Evolutionary conservation across 2,329 filamentous ascomycete species (phyloP), one percentile per base, ranked within the genome.

Genomic region (Zymoseptoria ardabiliae): DNA sequence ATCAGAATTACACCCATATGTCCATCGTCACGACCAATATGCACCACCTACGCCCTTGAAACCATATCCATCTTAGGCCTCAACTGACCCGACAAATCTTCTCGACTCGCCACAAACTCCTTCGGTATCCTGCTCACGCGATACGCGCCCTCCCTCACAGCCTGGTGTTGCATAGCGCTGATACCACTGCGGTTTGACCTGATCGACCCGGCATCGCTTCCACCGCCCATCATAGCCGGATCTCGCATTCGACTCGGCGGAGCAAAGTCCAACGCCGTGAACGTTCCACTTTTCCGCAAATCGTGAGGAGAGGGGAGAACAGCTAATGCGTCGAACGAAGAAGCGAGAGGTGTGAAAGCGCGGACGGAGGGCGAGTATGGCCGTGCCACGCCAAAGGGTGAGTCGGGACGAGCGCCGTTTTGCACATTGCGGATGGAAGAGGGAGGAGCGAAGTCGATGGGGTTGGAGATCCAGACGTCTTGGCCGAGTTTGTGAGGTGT

Each of bases 401-500:
- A 86, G 65, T 85, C 83, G 3, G 84, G 80, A 54, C 77, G 71
- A 62, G 81, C 78, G 55, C 93, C 93, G 56, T 84, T 82, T 63
- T 82, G 85, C 61, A 87, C 83, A 41, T 93, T 89, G 54, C 78
- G 71, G 72, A 74, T 77, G 0, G 78, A 75, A 54, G 76, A 72
- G 8, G 89, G 91, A 22, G 94, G 94, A 0, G 94, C 94, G 74
- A 96, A 97, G 67, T 97, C 93, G 59, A 88, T 82, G 0, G 91
- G 81, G 68, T 76, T 88, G 73, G 88, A 85, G 65, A 96, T 71
- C 61, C 74, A 71, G 17, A 69, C 86, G 2, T 84, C 82, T 25
- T 96, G 91, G 61, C 96, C 92, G 69, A 99, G 81, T 78, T 91
- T 89, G 55, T 88, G 86, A 0, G 94, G 93, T 1, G 91, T 95